Base-by-base conservation (phyloP, 2,329 filamentous ascomycete genomes). In the Aureobasidium lini region DNA sequence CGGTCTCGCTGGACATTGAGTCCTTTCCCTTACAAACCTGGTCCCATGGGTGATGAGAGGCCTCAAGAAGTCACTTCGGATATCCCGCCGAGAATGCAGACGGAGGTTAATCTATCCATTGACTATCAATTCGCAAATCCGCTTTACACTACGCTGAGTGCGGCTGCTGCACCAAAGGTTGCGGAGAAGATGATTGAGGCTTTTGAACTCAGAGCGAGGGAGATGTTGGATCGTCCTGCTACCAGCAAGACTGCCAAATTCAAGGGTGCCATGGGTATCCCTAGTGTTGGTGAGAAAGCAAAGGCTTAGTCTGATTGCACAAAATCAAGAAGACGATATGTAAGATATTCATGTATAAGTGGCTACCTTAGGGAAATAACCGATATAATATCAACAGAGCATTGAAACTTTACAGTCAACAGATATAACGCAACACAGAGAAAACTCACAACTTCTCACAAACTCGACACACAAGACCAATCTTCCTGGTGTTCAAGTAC, bases 171-270 rank as follows among this genome's bases (percentile, higher is more conserved):
- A 64, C 87, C 90, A 34, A 90, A 89, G 74, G 85, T 96, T 63
- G 93, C 90, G 1, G 85, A 84, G 4, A 80, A 88, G 64, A 96
- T 99, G 91, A 88, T 97, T 64, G 86, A 89, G 72, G 93, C 94
- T 1, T 99, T 99, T 77, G 92, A 96, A 76, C 83, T 84, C 73
- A 81, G 89, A 68, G 91, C 94, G 6, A 78, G 77, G 69, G 77
- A 82, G 67, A 70, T 90, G 49, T 59, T 77, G 63, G 66, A 64
- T 42, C 42, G 60, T 43, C 61, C 62, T 40, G 28, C 49, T 47
- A 10, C 39, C 32, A 34, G 37, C 11, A 8, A 31, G 29, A 54
- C 36, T 10, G 34, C 28, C 8, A 43, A 54, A 28, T 52, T 39
- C 15, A 34, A 42, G 29, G 28, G 39, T 1, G 28, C 37, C 13